phyloP scores from a whole-genome alignment of 768 basidiomycete species.

The Serendipita sp. region DNA sequence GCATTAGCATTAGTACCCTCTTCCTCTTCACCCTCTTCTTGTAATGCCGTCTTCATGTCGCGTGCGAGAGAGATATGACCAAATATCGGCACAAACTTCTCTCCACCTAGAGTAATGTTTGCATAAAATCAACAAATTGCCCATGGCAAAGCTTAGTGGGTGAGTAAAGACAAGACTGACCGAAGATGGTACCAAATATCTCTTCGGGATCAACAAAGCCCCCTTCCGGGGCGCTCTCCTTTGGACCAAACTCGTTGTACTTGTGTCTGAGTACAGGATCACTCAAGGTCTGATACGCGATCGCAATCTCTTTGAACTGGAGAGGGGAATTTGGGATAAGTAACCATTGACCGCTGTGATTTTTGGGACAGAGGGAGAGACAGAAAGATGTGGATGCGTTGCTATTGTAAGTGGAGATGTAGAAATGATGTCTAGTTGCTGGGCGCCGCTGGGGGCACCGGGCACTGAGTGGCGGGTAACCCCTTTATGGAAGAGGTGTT shows the following conservation, averaged over 20 bases:
- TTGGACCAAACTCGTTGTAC: conserved; percentile 83
- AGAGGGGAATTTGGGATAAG: neutral
- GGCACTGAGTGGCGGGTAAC: too few species aligned
- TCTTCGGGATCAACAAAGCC: conserved; percentile 67
- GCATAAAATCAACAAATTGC: neutral
- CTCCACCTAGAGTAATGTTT: conserved; percentile 37
- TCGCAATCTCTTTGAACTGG: conserved; percentile 74
- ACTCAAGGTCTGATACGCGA: conserved; percentile 58
- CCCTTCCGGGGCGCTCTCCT: conserved; percentile 67
- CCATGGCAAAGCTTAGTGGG: too few species aligned
- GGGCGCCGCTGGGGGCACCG: too few species aligned
- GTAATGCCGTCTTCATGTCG: conserved; percentile 87
- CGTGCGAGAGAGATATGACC: conserved; percentile 64
- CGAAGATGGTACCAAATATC: conserved; percentile 18
- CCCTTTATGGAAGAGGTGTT: too few species aligned
- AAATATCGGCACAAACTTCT: conserved; percentile 73
- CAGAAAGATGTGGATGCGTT: neutral
- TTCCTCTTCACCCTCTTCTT: conserved; percentile 67
- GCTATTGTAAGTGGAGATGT: neutral
- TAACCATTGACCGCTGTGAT: too few species aligned
- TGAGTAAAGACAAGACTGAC: conserved; percentile 8
- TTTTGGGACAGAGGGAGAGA: neutral
- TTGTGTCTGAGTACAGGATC: conserved; percentile 61
- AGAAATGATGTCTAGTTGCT: too few species aligned
- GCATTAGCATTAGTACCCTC: conserved; percentile 21